Percentiles rank a stretch among this genome's conserved stretches.
These are phyloP conservation scores for Heritiera littoralis DNA, from an alignment of 345 rosid species.

Conservation along the genomic window DNA sequence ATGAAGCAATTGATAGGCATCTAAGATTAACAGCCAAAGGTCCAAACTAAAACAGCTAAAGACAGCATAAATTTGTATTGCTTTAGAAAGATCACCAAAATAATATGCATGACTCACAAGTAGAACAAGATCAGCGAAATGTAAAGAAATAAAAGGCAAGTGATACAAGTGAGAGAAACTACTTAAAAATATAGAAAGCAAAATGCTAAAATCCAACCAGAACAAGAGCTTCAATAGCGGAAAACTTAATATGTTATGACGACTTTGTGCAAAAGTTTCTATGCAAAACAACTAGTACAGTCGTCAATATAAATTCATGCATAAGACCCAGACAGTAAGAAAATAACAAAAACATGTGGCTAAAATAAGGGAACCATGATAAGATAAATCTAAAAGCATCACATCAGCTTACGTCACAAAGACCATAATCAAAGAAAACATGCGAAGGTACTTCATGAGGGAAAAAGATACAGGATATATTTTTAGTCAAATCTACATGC, in stretches of 20 bases:
- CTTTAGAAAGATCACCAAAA: neutral
- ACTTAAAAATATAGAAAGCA: neutral
- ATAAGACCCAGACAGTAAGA: neutral
- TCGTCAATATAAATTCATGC: neutral
- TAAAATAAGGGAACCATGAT: neutral
- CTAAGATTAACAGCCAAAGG: neutral
- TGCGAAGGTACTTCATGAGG: neutral
- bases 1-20: neutral
- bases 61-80: neutral
- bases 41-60: neutral
- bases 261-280: neutral
- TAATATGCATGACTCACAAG: neutral
- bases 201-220: neutral
- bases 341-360: neutral
- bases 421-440: neutral
- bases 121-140: neutral
- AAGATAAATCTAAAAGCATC: slow-evolving; percentile 11
- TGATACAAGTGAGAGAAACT: neutral
- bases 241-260: neutral
- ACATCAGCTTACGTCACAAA: neutral
- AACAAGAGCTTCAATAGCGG: neutral
- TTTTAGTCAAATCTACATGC: neutral
- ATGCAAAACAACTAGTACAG: neutral
- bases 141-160: neutral
- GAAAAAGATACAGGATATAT: neutral